Percentiles rank a stretch among this genome's conserved stretches.
Evolutionary conservation across 805 yeast genomes (phyloP).

Genomic region (Candida dajiaensis): DNA sequence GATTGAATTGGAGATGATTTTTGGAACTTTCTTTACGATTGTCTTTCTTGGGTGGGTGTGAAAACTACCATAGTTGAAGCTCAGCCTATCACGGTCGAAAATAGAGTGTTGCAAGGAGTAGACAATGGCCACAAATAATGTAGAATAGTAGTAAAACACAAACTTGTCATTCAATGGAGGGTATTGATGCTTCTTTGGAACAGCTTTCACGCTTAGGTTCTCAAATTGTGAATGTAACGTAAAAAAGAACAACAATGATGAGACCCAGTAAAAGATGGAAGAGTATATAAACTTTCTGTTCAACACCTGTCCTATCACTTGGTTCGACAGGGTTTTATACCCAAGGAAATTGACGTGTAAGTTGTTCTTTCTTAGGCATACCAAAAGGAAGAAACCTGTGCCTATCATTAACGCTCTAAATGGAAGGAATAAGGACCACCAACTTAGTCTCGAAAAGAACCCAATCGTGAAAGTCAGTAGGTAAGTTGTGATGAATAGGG

Average conservation of each 20-base stretch:
- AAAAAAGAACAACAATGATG: slow-evolving; percentile 20
- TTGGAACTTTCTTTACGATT: slow-evolving; percentile 23
- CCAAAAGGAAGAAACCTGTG: slow-evolving; percentile 27
- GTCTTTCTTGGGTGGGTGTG: slow-evolving; percentile 33
- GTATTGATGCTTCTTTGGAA: slow-evolving; percentile 34
- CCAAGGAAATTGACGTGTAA: slow-evolving; percentile 32
- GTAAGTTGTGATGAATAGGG: slow-evolving; percentile 27
- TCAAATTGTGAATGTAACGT: slow-evolving; percentile 19
- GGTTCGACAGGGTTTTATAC: slow-evolving; percentile 25
- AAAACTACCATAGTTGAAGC: slow-evolving; percentile 35
- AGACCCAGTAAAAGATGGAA: slow-evolving; percentile 18
- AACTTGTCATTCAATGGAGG: slow-evolving; percentile 37
- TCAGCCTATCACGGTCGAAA: slow-evolving; percentile 50
- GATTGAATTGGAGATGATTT: slow-evolving; percentile 33
- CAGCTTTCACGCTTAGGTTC: slow-evolving; percentile 18
- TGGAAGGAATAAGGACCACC: slow-evolving; percentile 24
- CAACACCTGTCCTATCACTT: slow-evolving; percentile 20
- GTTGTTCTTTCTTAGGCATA: slow-evolving; percentile 34
- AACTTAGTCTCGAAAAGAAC: slow-evolving; percentile 17
- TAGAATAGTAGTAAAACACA: slow-evolving; percentile 45
- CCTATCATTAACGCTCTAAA: slow-evolving; percentile 25
- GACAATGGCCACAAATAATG: slow-evolving; percentile 32
- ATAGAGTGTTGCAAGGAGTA: slow-evolving; percentile 48
- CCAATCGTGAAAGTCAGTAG: slow-evolving; percentile 22
- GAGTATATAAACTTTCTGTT: slow-evolving; percentile 21